Conservation (phyloP, 176 grass and related monocot genomes). For the Triticum dicoccoides region DNA sequence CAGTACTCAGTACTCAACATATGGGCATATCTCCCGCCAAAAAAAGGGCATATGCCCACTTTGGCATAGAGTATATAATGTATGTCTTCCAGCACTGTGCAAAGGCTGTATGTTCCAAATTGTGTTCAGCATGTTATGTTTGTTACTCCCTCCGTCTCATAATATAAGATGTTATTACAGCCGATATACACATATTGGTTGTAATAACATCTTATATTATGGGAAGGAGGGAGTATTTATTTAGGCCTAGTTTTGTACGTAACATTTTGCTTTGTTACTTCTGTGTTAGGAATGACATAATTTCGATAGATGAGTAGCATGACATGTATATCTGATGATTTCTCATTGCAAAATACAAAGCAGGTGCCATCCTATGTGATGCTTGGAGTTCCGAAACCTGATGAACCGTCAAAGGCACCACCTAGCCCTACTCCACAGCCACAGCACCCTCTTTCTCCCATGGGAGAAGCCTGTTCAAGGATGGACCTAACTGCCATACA, state of each 20-base stretch:
- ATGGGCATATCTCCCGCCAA: not conserved
- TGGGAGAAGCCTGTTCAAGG: conserved; percentile 92
- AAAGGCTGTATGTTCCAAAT: not conserved
- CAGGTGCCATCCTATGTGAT: conserved; percentile 82
- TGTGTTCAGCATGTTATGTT: not conserved
- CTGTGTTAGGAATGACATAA: not conserved
- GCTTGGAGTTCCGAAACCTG: conserved; percentile 49
- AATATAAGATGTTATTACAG: too few species aligned
- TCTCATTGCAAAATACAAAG: conserved; percentile 22
- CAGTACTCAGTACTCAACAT: not conserved
- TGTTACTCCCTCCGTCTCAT: not conserved
- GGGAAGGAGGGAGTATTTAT: not conserved
- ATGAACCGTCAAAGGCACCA: conserved; percentile 32
- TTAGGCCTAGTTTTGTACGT: not conserved
- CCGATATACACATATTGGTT: too few species aligned
- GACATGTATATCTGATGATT: conserved; percentile 15
- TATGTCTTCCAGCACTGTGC: not conserved
- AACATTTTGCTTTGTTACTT: not conserved
- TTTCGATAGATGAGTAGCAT: not conserved
- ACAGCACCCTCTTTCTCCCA: conserved; percentile 63
- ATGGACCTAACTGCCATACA: conserved; percentile 80
- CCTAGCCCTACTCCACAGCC: conserved; percentile 36
- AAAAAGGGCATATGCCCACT: not conserved
- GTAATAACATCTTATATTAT: too few species aligned
- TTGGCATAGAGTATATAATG: not conserved